phyloP scores from a whole-genome alignment of 164 flowering plant species.

The Vitis cinerea region DNA sequence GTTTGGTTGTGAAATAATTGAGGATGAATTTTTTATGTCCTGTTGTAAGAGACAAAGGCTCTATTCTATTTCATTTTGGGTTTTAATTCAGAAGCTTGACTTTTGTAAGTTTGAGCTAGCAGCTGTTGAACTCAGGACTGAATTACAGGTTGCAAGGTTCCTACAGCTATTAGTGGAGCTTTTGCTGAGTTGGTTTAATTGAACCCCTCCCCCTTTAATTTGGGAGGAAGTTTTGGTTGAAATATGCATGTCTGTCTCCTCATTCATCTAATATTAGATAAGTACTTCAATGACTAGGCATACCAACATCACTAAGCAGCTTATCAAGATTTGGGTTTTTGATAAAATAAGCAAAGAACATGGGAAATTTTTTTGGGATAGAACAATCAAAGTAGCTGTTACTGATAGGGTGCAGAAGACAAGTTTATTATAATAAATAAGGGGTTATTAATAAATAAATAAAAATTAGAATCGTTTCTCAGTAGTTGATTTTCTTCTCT shows the following conservation, averaged over 20 bases:
- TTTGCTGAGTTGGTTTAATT: background rate
- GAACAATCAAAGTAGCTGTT: background rate
- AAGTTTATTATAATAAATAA: background rate
- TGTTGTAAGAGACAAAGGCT: background rate
- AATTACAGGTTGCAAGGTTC: background rate
- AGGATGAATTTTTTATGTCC: background rate
- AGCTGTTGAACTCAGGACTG: background rate
- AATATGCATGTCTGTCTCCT: background rate
- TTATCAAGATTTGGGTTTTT: background rate
- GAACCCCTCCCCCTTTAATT: background rate
- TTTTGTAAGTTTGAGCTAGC: background rate
- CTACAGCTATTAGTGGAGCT: background rate
- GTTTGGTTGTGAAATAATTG: too few relatives aligned
- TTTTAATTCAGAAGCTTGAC: background rate
- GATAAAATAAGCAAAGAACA: background rate
- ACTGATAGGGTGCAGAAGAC: background rate
- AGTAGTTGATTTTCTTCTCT: background rate
- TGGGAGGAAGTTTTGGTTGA: background rate
- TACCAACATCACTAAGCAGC: background rate
- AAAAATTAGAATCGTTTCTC: background rate
- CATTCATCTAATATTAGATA: background rate
- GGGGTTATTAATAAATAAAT: background rate
- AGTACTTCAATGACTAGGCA: background rate
- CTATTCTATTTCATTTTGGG: background rate
- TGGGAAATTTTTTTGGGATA: background rate